phyloP scores from a whole-genome alignment of 2,329 filamentous ascomycete species.

The Triangularia setosa region DNA sequence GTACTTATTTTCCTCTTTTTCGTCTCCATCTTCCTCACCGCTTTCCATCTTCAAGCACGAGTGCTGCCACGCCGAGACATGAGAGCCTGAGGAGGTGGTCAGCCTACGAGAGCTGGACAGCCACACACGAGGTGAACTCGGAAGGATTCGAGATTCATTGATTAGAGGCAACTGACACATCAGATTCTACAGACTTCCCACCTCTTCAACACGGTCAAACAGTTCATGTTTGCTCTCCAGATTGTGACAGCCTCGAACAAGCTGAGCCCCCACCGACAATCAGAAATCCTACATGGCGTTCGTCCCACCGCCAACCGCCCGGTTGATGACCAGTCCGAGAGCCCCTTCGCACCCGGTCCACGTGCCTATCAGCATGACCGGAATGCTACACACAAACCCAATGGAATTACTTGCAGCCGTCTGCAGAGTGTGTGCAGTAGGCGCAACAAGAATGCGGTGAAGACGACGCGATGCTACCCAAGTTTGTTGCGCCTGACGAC shows the following conservation, averaged over 20 bases:
- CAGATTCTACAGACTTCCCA: background rate
- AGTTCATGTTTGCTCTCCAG: background rate
- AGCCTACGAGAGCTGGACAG: background rate
- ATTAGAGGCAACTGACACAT: background rate
- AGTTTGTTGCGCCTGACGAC: constrained; percentile 3
- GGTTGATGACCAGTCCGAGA: constrained; percentile 3
- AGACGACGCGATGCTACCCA: constrained; percentile 8
- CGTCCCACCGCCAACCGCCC: background rate
- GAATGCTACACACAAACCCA: background rate
- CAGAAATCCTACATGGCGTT: background rate
- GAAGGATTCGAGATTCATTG: background rate
- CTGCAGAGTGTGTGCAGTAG: background rate
- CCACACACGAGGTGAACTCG: background rate
- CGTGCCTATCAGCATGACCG: constrained; percentile 8
- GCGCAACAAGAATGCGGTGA: constrained; percentile 4
- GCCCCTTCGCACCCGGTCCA: constrained; percentile 1
- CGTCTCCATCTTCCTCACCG: background rate
- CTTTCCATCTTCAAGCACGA: background rate
- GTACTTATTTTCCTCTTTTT: background rate
- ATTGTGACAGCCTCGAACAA: background rate
- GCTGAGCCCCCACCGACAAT: background rate
- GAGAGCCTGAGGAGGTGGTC: background rate
- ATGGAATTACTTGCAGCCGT: constrained; percentile 12
- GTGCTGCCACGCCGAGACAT: no score
- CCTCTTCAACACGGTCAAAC: no score